These are phyloP conservation scores for Zoysia japonica DNA, from an alignment of 176 grass and related monocot genomes.

Conservation along the genomic window DNA sequence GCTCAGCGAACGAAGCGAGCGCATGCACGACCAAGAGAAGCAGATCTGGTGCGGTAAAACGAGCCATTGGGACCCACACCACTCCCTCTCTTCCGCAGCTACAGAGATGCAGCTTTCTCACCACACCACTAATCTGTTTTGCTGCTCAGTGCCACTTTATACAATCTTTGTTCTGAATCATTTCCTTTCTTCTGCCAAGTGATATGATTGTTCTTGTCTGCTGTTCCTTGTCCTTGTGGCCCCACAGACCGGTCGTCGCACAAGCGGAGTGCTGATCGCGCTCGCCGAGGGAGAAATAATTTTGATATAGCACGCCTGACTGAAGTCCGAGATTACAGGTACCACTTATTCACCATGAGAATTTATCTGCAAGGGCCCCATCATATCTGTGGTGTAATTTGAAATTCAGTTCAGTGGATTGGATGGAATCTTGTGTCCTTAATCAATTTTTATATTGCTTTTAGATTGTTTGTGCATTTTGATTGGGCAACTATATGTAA, in stretches of 20 bases:
- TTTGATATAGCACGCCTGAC: conserved; percentile 63
- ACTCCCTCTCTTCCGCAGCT: neutral
- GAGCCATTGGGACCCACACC: conserved; percentile 26
- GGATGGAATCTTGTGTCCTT: neutral
- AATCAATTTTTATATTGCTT: conserved; percentile 24
- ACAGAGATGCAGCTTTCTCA: conserved; percentile 41
- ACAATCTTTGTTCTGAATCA: conserved; percentile 44
- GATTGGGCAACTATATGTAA: conserved; percentile 9
- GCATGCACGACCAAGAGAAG: conserved; percentile 69
- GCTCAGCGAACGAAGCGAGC: conserved; percentile 59
- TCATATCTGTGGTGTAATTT: conserved; percentile 18
- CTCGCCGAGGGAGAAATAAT: conserved; percentile 65
- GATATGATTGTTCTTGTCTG: conserved; percentile 34
- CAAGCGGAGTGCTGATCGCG: conserved; percentile 28
- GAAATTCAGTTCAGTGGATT: conserved; percentile 9
- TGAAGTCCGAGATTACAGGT: conserved; percentile 83
- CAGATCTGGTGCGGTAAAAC: conserved; percentile 58
- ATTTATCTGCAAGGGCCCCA: conserved; percentile 13
- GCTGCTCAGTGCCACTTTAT: conserved; percentile 42
- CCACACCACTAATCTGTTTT: conserved; percentile 35
- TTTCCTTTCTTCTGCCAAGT: conserved; percentile 30
- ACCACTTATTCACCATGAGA: conserved; percentile 34
- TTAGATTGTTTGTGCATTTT: conserved; percentile 16
- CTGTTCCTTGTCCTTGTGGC: conserved; percentile 35
- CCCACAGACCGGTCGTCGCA: conserved; percentile 12